Evolutionary conservation across 1,284 basidiomycete genomes (phyloP).

Genomic region (Agaricales sp.): DNA sequence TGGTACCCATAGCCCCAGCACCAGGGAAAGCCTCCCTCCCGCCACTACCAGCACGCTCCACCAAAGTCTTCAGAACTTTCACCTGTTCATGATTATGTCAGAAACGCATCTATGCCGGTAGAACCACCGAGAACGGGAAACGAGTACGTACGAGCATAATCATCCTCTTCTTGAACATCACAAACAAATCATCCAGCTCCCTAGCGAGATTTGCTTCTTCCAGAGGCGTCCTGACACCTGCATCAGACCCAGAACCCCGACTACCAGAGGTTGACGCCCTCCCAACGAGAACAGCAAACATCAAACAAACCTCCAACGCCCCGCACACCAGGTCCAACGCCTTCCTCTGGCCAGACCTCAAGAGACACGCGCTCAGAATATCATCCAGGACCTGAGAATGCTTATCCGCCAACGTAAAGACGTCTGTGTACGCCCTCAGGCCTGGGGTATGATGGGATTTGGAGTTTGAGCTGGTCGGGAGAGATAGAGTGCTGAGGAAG

Average conservation of each 20-base stretch:
- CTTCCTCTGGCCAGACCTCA: slow-evolving; percentile 60
- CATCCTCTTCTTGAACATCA: slow-evolving; percentile 47
- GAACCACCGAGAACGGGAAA: slow-evolving; percentile 10
- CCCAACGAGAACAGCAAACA: slow-evolving; percentile 59
- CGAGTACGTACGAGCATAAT: slow-evolving; percentile 40
- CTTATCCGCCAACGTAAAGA: slow-evolving; percentile 61
- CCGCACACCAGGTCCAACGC: slow-evolving; percentile 59
- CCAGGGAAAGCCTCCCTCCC: neutral
- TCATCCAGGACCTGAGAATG: slow-evolving; percentile 69
- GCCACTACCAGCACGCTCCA: neutral
- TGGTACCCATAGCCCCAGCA: neutral
- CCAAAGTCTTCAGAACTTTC: neutral
- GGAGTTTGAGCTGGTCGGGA: slow-evolving; percentile 12
- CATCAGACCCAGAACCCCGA: neutral
- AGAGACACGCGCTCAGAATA: slow-evolving; percentile 69
- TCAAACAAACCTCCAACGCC: slow-evolving; percentile 57
- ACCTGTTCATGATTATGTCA: too few species aligned
- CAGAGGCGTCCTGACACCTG: slow-evolving; percentile 30
- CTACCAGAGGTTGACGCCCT: slow-evolving; percentile 25
- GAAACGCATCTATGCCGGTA: slow-evolving; percentile 3
- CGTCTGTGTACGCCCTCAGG: slow-evolving; percentile 29
- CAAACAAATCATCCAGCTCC: slow-evolving; percentile 41
- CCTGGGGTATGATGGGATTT: slow-evolving; percentile 1
- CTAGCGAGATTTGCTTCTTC: slow-evolving; percentile 52
- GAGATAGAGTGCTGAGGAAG: slow-evolving; percentile 41